Evolutionary conservation across 345 rosid species (phyloP).

Genomic region (Brassica napus): DNA sequence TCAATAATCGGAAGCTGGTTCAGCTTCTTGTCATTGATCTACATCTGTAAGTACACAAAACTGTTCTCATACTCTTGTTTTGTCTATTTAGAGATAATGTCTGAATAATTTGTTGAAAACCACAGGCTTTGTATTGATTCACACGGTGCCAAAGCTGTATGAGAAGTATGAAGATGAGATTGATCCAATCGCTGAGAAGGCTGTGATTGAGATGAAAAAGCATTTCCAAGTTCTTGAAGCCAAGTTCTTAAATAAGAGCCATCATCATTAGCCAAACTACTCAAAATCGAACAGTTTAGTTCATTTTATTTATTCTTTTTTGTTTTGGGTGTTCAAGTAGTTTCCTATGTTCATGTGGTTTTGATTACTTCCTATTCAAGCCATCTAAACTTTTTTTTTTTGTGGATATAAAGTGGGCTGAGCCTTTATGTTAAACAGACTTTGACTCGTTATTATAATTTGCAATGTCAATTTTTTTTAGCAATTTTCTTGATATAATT

Average conservation of each 20-base stretch:
- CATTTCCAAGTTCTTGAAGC: slow-evolving; percentile 64
- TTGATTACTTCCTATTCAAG: slow-evolving; percentile 18
- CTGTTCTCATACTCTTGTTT: slow-evolving; percentile 12
- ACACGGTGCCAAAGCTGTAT: slow-evolving; percentile 69
- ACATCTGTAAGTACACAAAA: slow-evolving; percentile 59
- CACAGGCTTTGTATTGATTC: slow-evolving; percentile 64
- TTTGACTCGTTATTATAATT: too few species aligned
- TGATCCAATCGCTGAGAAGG: slow-evolving; percentile 83
- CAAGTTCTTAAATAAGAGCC: slow-evolving; percentile 62
- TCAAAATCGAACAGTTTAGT: slow-evolving; percentile 15
- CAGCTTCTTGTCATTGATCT: slow-evolving; percentile 84
- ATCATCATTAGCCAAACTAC: slow-evolving; percentile 36
- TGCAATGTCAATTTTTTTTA: too few species aligned
- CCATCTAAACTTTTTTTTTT: too few species aligned
- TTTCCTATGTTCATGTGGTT: slow-evolving; percentile 16
- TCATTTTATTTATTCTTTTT: neutral
- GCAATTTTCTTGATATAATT: too few species aligned
- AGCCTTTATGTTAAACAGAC: too few species aligned
- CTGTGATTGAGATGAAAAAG: slow-evolving; percentile 55
- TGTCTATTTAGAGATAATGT: neutral
- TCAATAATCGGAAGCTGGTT: slow-evolving; percentile 73
- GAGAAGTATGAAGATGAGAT: slow-evolving; percentile 82
- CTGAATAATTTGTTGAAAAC: neutral
- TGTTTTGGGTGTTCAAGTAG: too few species aligned
- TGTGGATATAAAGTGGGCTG: too few species aligned